Evolutionary conservation across 225 moss, liverwort and hornwort species (phyloP).

Genomic region (Pleurozium schreberi): DNA sequence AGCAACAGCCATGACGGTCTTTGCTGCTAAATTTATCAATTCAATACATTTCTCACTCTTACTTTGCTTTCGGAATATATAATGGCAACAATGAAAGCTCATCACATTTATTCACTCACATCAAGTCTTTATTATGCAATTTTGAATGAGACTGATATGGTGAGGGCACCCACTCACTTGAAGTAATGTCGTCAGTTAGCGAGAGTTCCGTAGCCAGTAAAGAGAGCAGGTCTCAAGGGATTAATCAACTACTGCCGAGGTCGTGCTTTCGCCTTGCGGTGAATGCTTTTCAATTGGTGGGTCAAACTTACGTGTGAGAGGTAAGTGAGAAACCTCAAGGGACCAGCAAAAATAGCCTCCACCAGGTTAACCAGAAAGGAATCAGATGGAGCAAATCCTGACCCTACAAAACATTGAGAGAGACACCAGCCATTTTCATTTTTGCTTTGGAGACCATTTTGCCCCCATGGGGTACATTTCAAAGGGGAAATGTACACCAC

Average conservation of each 20-base stretch:
- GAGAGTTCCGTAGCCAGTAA: background rate
- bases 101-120: background rate
- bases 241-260: background rate
- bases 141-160: background rate
- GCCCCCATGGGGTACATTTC: background rate
- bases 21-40: background rate
- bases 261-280: slow-evolving; percentile 30
- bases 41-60: background rate
- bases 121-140: background rate
- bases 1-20: background rate
- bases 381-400: slow-evolving; percentile 73
- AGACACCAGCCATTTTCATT: background rate
- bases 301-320: background rate
- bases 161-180: background rate
- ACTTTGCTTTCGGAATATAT: background rate
- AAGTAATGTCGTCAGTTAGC: background rate
- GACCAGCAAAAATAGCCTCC: slow-evolving; percentile 24
- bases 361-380: slow-evolving; percentile 39
- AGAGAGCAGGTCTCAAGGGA: background rate
- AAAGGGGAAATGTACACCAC: background rate
- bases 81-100: background rate
- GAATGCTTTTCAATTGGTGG: slow-evolving; percentile 9
- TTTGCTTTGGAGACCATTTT: background rate
- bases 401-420: background rate
- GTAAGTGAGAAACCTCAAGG: slow-evolving; percentile 23